phyloP scores from a whole-genome alignment of 805 yeast species.

The Kuraishia piskuri region DNA sequence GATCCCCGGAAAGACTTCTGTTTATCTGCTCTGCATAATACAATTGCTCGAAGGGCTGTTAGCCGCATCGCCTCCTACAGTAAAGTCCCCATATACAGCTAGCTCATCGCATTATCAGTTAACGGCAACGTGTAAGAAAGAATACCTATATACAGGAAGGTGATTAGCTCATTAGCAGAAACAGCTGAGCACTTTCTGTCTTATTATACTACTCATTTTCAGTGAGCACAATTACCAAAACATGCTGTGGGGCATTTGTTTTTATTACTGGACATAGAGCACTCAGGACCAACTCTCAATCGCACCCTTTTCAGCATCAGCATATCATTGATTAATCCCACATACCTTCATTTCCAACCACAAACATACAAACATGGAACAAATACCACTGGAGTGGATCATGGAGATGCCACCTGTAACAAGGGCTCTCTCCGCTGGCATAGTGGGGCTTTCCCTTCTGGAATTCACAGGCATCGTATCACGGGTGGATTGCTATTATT shows the following conservation, averaged over 20 bases:
- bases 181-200: too few species aligned
- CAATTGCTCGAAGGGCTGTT: background rate
- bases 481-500: slow-evolving; percentile 22
- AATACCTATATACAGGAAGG: background rate
- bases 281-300: too few species aligned
- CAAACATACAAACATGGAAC: background rate
- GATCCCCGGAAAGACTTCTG: too few species aligned
- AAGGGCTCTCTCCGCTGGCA: slow-evolving; percentile 23
- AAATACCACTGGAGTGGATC: slow-evolving; percentile 21
- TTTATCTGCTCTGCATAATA: too few species aligned
- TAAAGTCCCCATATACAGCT: background rate
- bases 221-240: background rate
- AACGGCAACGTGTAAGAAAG: background rate
- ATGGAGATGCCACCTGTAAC: slow-evolving; percentile 40
- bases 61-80: too few species aligned
- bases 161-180: too few species aligned
- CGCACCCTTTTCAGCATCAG: too few species aligned
- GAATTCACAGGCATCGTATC: slow-evolving; percentile 24
- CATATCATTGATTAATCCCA: background rate
- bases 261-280: too few species aligned
- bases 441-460: slow-evolving; percentile 23
- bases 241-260: too few species aligned
- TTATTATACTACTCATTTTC: too few species aligned
- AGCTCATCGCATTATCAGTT: background rate
- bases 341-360: background rate